Evolutionary conservation across 176 grass and related monocot species (phyloP).

Genomic region (Metroxylon sagu): DNA sequence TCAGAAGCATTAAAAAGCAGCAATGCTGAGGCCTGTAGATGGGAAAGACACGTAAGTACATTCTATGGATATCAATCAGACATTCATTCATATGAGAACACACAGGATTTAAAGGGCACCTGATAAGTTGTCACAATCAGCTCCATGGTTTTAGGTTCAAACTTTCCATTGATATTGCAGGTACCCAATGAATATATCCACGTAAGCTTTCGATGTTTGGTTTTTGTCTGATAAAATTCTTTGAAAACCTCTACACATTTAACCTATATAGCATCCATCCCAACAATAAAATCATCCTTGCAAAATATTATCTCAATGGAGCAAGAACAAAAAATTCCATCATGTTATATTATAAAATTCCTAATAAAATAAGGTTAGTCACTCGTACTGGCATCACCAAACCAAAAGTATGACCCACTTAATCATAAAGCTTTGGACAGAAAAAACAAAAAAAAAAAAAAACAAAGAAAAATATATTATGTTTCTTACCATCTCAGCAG

Average conservation of each 20-base stretch:
- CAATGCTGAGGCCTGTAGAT: constrained; percentile 12
- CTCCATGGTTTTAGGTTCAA: constrained; percentile 67
- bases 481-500: constrained; percentile 76
- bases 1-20: constrained; percentile 21
- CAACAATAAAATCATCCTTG: background rate
- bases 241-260: constrained; percentile 91
- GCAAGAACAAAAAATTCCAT: too few relatives aligned
- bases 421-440: too few relatives aligned
- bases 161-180: constrained; percentile 83
- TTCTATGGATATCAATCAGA: too few relatives aligned
- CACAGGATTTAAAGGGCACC: constrained; percentile 19
- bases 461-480: constrained; percentile 9
- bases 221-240: constrained; percentile 86
- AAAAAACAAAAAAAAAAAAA: too few relatives aligned
- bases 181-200: constrained; percentile 99
- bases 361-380: background rate
- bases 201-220: constrained; percentile 87
- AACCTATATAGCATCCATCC: constrained; percentile 35
- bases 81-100: too few relatives aligned
- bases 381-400: background rate
- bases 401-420: background rate
- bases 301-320: too few relatives aligned
- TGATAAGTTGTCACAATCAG: constrained; percentile 93
- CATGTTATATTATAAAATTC: too few relatives aligned
- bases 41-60: background rate